phyloP scores from a whole-genome alignment of 2,329 filamentous ascomycete species.

The Aschersonia sp. region DNA sequence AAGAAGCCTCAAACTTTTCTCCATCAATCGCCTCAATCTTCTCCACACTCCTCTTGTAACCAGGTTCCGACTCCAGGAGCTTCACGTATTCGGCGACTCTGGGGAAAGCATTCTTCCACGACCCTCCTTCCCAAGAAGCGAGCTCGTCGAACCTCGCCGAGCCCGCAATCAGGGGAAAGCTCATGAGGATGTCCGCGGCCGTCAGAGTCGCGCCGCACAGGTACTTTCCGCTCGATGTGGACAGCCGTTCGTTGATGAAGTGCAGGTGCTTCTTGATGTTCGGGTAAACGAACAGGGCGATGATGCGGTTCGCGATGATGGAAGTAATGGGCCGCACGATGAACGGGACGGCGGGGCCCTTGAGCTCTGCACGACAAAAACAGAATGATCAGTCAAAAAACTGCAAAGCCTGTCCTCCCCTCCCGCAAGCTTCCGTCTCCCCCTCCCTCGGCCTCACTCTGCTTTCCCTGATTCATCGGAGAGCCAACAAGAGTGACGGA shows the following conservation, averaged over 20 bases:
- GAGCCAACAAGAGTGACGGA: neutral
- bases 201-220: conserved; percentile 34
- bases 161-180: conserved; percentile 34
- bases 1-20: conserved; percentile 10
- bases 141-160: conserved; percentile 23
- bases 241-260: conserved; percentile 35
- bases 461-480: too few relatives aligned
- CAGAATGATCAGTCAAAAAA: neutral
- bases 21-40: conserved; percentile 36
- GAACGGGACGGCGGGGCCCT: conserved; percentile 32
- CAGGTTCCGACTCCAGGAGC: conserved; percentile 27
- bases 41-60: conserved; percentile 31
- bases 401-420: neutral
- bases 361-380: conserved; percentile 19
- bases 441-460: too few relatives aligned
- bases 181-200: conserved; percentile 38
- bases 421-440: neutral
- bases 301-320: conserved; percentile 25
- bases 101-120: conserved; percentile 25
- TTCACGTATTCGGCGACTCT: conserved; percentile 31
- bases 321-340: conserved; percentile 36
- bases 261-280: conserved; percentile 31
- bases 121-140: conserved; percentile 25
- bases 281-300: conserved; percentile 27
- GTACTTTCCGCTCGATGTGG: conserved; percentile 28